Evolutionary conservation across 2,329 filamentous ascomycete species (phyloP), one percentile per base, ranked within the genome.

Genomic region (Fusarium humuli): DNA sequence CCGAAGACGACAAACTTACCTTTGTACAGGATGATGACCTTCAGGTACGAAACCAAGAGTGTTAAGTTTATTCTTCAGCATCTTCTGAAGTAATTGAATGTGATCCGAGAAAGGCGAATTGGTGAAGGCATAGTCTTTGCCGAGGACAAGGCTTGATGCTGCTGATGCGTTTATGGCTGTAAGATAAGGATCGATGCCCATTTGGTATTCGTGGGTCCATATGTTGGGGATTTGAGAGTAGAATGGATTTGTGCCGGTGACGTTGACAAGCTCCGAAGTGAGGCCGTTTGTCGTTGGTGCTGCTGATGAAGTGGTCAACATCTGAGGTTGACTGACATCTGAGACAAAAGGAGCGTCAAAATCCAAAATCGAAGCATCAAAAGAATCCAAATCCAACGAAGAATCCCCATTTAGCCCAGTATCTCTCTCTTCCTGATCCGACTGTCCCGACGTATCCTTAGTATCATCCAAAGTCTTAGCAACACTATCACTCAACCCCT

Each of bases 61-160:
- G 0, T 66, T 65, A 0, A 78, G 42, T 25, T 78, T 78, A 9
- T 54, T 62, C 29, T 75, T 75, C 0, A 78, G 16, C 4, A 78
- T 67, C 2, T 67, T 57, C 9, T 77, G 75, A 0, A 78, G 69
- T 0, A 78, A 22, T 4, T 75, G 63, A 3, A 78, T 78, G 1
- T 78, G 77, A 16, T 78, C 77, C 0, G 77, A 78, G 45, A 78
- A 78, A 0, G 77, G 76, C 0, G 77, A 78, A 13, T 78, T 78
- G 0, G 75, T 76, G 3, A 73, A 53, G 0, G 66, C 50, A 52
- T 75, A 78, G 14, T 76, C 63, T 11, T 75, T 77, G 0, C 76
- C 71, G 0, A 72, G n/a, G 1, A 71, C 63, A 1, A 72, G 14
- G 16, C 62, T 76, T 0, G 75, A 73, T 12, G 73, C 53, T 18